Base-by-base conservation (phyloP, 208 protist genomes). In the Zelonia costaricensis region DNA sequence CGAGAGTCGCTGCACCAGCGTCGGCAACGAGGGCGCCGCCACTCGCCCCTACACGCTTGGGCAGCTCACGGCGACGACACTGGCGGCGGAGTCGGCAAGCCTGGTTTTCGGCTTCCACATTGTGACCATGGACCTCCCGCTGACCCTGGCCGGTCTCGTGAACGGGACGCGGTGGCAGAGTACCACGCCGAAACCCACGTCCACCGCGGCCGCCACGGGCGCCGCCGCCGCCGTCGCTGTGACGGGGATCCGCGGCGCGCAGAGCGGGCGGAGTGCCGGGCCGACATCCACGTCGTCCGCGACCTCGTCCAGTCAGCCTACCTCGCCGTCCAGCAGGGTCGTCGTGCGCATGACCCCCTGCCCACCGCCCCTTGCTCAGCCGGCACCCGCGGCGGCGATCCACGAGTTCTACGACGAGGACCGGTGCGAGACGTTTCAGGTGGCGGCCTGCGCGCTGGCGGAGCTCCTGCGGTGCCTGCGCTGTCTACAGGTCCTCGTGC, bases 121-220 rank as follows among this genome's bases (percentile, higher is more conserved):
- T 12, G 60, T 66, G 16, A 66, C 60, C 10, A 66, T 66, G 60
- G 60, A 57, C 60, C 22, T 66, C 3, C 60, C 60, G 1, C 40
- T 66, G 18, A 49, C 60, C 25, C 39, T 66, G n/a, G 48, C 60
- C 1, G 60, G 48, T 15, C 39, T 66, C 36, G 25, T 66, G n/a
- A 66, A 66, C 48, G 60, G 60, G 48, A 57, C 46, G 40, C 60
- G 60, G 4, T 66, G 60, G 60, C 60, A 66, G 48, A 43, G 9
- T n/a, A 16, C 33, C 3, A 27, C 22, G 2, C 15, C 12, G 22
- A 38, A 13, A 16, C 12, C 51, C 35, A 35, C 40, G 27, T 18
- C 12, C 56, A 13, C 4, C 27, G 20, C 30, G 16, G 23, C 15
- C 48, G 8, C 48, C 30, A 54, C 23, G 13, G 16, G 16, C 8